These are phyloP conservation scores for Leccinum rimulosum DNA, from an alignment of 768 basidiomycete genomes.

Conservation along the genomic window DNA sequence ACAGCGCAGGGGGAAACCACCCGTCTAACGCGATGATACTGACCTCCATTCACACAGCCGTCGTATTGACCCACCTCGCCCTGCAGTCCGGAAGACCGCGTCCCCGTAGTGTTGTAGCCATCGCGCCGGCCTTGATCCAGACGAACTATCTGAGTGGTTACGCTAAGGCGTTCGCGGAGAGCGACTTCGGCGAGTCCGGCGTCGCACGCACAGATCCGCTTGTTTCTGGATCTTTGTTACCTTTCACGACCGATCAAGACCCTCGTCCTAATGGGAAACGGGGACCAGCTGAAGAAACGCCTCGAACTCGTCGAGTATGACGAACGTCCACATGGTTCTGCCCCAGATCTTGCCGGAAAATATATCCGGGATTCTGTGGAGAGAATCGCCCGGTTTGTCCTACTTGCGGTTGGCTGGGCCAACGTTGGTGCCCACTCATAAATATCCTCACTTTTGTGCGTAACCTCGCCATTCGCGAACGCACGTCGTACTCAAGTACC, in stretches of 20 bases:
- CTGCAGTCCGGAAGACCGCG: constrained; percentile 51
- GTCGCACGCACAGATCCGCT: constrained; percentile 15
- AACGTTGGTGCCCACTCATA: background rate
- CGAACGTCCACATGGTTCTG: constrained; percentile 17
- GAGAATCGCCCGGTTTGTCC: constrained; percentile 11
- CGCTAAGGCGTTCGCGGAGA: background rate
- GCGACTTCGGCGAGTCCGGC: constrained; percentile 10
- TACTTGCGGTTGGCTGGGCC: background rate
- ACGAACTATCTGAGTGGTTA: constrained; percentile 7
- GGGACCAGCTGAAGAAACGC: constrained; percentile 12
- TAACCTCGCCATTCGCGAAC: background rate
- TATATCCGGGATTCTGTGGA: constrained; percentile 5
- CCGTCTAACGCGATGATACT: too few relatives aligned
- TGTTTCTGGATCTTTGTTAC: constrained; percentile 12
- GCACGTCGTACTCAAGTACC: background rate
- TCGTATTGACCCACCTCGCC: constrained; percentile 31
- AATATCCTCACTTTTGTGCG: background rate
- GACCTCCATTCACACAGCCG: constrained; percentile 3
- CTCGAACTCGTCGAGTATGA: constrained; percentile 26
- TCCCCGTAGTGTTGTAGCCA: constrained; percentile 52
- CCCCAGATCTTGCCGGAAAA: constrained; percentile 12
- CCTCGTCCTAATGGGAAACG: constrained; percentile 17
- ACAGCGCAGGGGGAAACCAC: constrained; percentile 29
- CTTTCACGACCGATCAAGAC: constrained; percentile 16
- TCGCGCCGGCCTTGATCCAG: constrained; percentile 41